A percentile compares a stretch with the other conserved stretches of the same genome.
Evolutionary conservation across 352 stramenopile species (phyloP).

Genomic region (Phytophthora pini): DNA sequence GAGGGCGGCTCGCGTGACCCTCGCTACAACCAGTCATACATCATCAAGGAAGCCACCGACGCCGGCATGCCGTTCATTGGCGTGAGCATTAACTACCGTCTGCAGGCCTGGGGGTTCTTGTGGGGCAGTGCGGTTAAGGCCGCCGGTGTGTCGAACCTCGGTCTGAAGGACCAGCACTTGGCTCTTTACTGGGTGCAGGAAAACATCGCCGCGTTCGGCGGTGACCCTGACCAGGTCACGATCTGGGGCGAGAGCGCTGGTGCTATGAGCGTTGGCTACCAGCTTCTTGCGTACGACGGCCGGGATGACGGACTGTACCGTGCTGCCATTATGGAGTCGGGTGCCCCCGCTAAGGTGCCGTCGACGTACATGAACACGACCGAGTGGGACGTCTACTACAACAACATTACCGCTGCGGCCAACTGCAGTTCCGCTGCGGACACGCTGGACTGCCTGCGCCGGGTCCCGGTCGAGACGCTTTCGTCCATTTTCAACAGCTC

Average conservation of each 20-base stretch:
- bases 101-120: conserved; percentile 45
- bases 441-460: conserved; percentile 33
- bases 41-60: conserved; percentile 26
- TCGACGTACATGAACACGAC: conserved; percentile 32
- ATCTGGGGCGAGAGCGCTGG: conserved; percentile 90
- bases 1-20: conserved; percentile 31
- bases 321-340: conserved; percentile 36
- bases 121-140: conserved; percentile 37
- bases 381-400: conserved; percentile 35
- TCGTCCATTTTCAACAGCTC: conserved; percentile 36
- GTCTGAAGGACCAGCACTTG: conserved; percentile 85
- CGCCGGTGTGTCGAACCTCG: conserved; percentile 80
- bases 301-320: conserved; percentile 36
- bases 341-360: conserved; percentile 23
- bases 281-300: conserved; percentile 38
- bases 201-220: conserved; percentile 85
- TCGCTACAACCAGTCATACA: conserved; percentile 44
- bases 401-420: conserved; percentile 25
- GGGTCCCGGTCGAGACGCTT: conserved; percentile 33
- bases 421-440: conserved; percentile 35
- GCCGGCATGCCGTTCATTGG: conserved; percentile 40
- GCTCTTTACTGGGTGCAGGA: conserved; percentile 85
- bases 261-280: conserved; percentile 41
- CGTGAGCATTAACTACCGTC: conserved; percentile 51
- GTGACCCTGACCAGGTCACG: conserved; percentile 80